These are phyloP conservation scores for Tulasnella sp. DNA, from an alignment of 768 basidiomycete species.

Conservation along the genomic window DNA sequence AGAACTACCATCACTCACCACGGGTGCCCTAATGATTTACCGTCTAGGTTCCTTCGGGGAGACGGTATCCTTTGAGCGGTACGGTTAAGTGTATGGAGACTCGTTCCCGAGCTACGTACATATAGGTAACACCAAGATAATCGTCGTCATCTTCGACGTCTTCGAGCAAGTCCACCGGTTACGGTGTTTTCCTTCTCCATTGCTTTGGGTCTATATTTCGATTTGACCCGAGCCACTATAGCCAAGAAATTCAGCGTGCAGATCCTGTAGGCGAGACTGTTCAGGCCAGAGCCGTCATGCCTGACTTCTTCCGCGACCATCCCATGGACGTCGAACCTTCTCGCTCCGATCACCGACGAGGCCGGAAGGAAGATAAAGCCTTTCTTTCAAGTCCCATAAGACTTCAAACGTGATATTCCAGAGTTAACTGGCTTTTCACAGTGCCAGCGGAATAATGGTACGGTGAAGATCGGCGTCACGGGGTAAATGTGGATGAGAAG, in stretches of 20 bases:
- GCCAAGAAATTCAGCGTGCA: constrained; percentile 66
- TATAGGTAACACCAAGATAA: constrained; percentile 44
- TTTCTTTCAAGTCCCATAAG: constrained; percentile 63
- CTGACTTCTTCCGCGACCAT: constrained; percentile 63
- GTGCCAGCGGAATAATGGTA: constrained; percentile 50
- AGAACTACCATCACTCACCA: not conserved
- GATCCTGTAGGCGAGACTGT: constrained; percentile 61
- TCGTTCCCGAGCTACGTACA: too few species aligned
- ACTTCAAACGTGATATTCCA: constrained; percentile 46
- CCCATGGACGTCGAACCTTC: constrained; percentile 56
- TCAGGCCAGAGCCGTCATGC: constrained; percentile 64
- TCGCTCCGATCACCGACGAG: constrained; percentile 58
- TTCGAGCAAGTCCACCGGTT: constrained; percentile 52
- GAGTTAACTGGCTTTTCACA: constrained; percentile 52
- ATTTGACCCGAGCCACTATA: constrained; percentile 51
- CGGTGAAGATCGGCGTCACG: constrained; percentile 52
- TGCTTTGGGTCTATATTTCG: not conserved
- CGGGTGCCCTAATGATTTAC: not conserved
- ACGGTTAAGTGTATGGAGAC: too few species aligned
- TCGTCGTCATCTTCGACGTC: constrained; percentile 65
- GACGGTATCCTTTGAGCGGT: not conserved
- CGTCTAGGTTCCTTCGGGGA: not conserved
- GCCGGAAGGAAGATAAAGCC: constrained; percentile 58
- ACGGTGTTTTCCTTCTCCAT: too few species aligned
- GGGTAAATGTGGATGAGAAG: constrained; percentile 59